Conservation (phyloP, 345 rosid genomes). For the Euphorbia pulcherrima region DNA sequence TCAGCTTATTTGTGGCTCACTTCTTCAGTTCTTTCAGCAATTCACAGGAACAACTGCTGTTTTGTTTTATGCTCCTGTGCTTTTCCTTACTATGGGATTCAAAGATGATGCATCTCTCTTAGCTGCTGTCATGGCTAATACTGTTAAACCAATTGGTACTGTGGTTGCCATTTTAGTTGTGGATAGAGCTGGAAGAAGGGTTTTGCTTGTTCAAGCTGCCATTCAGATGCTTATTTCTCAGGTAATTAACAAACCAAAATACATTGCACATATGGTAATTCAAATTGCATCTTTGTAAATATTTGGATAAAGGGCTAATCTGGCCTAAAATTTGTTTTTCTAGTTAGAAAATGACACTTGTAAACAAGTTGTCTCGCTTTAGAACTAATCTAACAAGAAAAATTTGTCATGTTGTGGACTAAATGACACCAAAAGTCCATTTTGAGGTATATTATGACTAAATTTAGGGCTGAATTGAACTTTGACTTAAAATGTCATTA, state of each 20-base stretch:
- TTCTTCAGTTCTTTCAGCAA: constrained; percentile 62
- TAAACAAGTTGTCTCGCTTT: not conserved
- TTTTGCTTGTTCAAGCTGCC: constrained; percentile 34
- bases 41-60: constrained; percentile 61
- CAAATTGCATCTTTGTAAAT: not conserved
- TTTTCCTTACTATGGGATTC: constrained; percentile 52
- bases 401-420: not conserved
- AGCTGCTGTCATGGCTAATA: constrained; percentile 43
- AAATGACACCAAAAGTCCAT: too few relatives aligned
- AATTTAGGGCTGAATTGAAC: not conserved
- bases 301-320: not conserved
- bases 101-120: constrained; percentile 38
- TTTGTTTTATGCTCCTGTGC: constrained; percentile 51
- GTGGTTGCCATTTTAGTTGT: constrained; percentile 29
- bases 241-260: constrained; percentile 24
- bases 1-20: constrained; percentile 43
- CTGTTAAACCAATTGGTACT: constrained; percentile 30
- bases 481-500: not conserved
- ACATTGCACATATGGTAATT: not conserved
- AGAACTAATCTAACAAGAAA: not conserved
- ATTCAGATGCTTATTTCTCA: constrained; percentile 29
- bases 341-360: too few relatives aligned
- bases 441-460: too few relatives aligned
- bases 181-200: constrained; percentile 42
- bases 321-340: not conserved